Evolutionary conservation across 805 yeast genomes (phyloP).

Genomic region (Saccharomyces kudriavzevii): DNA sequence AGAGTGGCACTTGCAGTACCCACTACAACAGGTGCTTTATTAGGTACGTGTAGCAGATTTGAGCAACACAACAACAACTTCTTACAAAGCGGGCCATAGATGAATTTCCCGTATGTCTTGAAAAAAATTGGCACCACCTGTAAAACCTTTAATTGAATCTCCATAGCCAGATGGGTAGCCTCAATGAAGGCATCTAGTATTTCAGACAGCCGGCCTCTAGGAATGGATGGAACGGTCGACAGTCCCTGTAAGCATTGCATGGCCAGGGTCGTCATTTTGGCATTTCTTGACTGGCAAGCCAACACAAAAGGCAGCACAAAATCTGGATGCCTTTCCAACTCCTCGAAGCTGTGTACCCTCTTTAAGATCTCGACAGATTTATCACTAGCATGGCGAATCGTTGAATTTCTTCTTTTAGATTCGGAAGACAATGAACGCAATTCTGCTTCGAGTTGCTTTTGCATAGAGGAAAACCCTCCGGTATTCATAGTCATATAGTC

Average conservation of each 20-base stretch:
- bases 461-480: constrained; percentile 14
- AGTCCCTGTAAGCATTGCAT: constrained; percentile 63
- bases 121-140: constrained; percentile 74
- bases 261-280: constrained; percentile 63
- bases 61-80: constrained; percentile 63
- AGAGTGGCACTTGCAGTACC: constrained; percentile 92
- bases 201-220: constrained; percentile 42
- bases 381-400: constrained; percentile 54
- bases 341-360: constrained; percentile 25
- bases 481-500: constrained; percentile 10
- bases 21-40: constrained; percentile 65
- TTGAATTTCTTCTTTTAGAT: constrained; percentile 60
- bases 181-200: constrained; percentile 63
- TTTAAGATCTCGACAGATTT: constrained; percentile 42
- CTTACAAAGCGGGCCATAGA: constrained; percentile 49
- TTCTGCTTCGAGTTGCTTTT: constrained; percentile 42
- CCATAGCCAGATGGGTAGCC: constrained; percentile 67
- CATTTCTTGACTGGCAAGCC: constrained; percentile 67
- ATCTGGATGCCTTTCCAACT: constrained; percentile 39
- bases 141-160: constrained; percentile 76
- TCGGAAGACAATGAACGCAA: constrained; percentile 55
- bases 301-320: constrained; percentile 62
- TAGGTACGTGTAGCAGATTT: constrained; percentile 51
- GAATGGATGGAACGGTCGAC: constrained; percentile 46
- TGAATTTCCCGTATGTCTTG: constrained; percentile 49